Conservation (phyloP, 306 rosid genomes). For the Cucumis cinereus region DNA sequence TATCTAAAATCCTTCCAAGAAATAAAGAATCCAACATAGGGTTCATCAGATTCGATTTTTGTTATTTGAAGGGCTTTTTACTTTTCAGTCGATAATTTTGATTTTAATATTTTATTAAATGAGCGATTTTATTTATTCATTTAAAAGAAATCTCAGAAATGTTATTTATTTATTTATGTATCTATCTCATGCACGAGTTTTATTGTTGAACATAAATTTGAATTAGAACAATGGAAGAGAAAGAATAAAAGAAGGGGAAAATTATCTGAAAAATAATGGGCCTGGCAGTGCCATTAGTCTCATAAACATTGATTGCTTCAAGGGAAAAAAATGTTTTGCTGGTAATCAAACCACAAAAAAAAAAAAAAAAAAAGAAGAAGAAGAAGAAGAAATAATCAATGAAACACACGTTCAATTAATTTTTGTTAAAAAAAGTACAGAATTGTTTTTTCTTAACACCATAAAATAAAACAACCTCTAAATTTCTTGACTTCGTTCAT, state of each 20-base stretch:
- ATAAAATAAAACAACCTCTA: neutral
- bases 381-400: neutral
- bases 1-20: neutral
- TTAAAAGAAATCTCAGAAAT: neutral
- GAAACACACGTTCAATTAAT: neutral
- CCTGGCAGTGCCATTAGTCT: neutral
- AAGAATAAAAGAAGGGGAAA: neutral
- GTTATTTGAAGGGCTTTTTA: neutral
- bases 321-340: too few relatives aligned
- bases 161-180: neutral
- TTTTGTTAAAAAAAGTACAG: neutral
- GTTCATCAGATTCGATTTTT: neutral
- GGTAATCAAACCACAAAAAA: too few relatives aligned
- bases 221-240: neutral
- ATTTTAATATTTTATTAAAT: neutral
- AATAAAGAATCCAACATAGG: neutral
- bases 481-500: neutral
- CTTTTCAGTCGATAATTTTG: neutral
- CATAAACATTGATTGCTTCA: too few relatives aligned
- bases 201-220: neutral
- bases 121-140: neutral
- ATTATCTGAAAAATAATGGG: neutral
- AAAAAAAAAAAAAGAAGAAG: too few relatives aligned
- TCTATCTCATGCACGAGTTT: neutral
- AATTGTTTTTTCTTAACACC: neutral